Percentiles rank a stretch among this genome's conserved stretches.
Conservation (phyloP, 345 rosid genomes). For the Ceriops decandra region DNA sequence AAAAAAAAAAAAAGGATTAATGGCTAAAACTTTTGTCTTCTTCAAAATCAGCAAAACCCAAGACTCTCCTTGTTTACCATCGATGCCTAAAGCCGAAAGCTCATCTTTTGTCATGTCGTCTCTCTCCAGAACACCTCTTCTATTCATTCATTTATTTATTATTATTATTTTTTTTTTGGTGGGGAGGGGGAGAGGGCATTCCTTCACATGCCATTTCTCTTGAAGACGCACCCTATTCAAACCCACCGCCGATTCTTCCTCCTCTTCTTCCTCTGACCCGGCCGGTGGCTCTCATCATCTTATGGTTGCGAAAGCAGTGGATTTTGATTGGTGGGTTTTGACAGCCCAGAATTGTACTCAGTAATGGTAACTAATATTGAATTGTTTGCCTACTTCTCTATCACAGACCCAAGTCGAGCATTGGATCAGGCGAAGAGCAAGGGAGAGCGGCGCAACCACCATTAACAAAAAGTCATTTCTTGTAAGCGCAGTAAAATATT, state of each 20-base stretch:
- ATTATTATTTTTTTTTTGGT: neutral
- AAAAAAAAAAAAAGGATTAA: conserved; percentile 29
- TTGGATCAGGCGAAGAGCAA: conserved; percentile 83
- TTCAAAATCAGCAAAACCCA: conserved; percentile 42
- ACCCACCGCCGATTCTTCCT: conserved; percentile 1
- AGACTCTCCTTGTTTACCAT: conserved; percentile 31
- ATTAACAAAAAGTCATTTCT: conserved; percentile 62
- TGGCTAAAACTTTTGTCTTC: conserved; percentile 43
- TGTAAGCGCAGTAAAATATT: conserved; percentile 72
- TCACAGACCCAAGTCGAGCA: conserved; percentile 71
- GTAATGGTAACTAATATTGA: conserved; percentile 82
- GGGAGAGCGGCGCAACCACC: conserved; percentile 64
- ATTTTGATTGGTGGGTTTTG: conserved; percentile 84
- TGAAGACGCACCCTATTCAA: neutral
- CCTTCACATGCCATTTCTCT: neutral
- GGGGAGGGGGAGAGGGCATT: neutral
- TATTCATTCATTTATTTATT: too few relatives aligned
- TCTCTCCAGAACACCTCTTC: neutral
- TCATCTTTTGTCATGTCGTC: neutral
- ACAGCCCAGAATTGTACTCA: conserved; percentile 62
- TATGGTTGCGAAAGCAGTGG: conserved; percentile 78
- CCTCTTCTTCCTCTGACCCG: conserved; percentile 31
- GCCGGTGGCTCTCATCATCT: conserved; percentile 52
- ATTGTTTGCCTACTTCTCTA: conserved; percentile 59
- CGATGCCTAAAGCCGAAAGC: neutral